A percentile compares a stretch with the other conserved stretches of the same genome.
Evolutionary conservation across 2,329 filamentous ascomycete genomes (phyloP).

Genomic region (Ophiostoma himal-ulmi): DNA sequence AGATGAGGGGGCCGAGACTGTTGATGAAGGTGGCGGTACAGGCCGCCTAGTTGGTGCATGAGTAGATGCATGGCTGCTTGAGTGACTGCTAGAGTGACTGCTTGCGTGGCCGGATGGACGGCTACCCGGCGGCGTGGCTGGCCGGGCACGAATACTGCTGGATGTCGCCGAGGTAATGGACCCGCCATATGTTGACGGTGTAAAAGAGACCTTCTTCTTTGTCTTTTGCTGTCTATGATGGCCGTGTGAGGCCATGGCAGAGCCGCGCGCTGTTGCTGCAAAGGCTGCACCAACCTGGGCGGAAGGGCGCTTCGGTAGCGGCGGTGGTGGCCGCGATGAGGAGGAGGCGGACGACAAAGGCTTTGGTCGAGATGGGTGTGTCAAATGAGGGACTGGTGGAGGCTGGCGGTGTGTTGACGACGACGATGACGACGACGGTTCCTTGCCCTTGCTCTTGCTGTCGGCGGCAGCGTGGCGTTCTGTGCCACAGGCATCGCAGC

Average conservation of each 20-base stretch:
- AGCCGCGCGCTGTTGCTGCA: not conserved
- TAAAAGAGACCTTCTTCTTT: constrained; percentile 22
- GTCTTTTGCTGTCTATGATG: not conserved
- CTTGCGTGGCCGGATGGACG: not conserved
- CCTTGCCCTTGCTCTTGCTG: not conserved
- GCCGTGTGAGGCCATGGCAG: not conserved
- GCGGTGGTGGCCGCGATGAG: not conserved
- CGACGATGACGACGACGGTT: not conserved
- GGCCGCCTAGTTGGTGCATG: not conserved
- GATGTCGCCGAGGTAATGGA: constrained; percentile 18
- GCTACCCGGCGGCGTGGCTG: constrained; percentile 7
- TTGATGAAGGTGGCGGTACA: not conserved
- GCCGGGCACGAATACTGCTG: not conserved
- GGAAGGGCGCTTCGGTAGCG: constrained; percentile 2
- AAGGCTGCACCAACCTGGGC: not conserved
- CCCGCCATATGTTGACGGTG: constrained; percentile 22
- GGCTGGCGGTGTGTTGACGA: not conserved
- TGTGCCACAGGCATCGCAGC: constrained; percentile 52
- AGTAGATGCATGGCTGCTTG: not conserved
- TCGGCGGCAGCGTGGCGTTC: constrained; percentile 32
- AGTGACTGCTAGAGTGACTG: not conserved
- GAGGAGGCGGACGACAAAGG: not conserved
- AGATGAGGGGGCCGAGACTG: not conserved
- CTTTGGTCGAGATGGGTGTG: not conserved
- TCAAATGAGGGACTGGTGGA: not conserved